Evolutionary conservation across 345 rosid genomes (phyloP), one percentile per base, ranked within the genome.

Genomic region (Sapria himalayana): DNA sequence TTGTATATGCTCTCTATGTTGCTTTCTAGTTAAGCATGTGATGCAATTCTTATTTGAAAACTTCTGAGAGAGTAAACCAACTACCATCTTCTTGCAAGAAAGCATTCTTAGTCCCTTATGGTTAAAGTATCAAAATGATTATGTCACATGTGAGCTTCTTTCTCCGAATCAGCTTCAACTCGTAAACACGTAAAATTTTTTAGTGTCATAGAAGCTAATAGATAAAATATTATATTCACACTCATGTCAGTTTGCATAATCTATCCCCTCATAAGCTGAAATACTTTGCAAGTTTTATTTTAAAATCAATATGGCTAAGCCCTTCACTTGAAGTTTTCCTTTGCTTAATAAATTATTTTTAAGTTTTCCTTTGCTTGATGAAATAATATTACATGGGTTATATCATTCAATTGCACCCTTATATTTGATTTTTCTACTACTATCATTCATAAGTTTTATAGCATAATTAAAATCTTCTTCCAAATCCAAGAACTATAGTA

Each of bases 81-180:
- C 29, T 32, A 49, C 54, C 46, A 49, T 29, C 40, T 22, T 1
- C n/a, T n/a, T n/a, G n/a, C n/a, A n/a, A n/a, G n/a, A n/a, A n/a
- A 32, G 16, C 5, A 9, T 9, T 25, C 9, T 29, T 6, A 49
- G 15, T 1, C 54, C 31, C n/a, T 12, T 39, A n/a, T 43, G 40
- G 9, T 44, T 43, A 13, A 52, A 9, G 5, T 43, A 44, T 0
- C 57, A 15, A 24, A 52, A 0, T 22, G 33, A 14, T 25, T 21
- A 25, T 52, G 57, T 39, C 50, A 52, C 9, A 52, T n/a, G n/a
- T 24, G 17, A 0, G 50, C 0, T 0, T 1, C 9, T 14, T 43
- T 37, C 5, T 39, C 38, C 38, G 40, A 19, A 38, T 16, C 0
- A 37, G 4, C 12, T 39, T 37, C n/a, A 3, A 9, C 8, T 2